Conservation (phyloP, 2,329 filamentous ascomycete species). For the Pseudocercospora crystallina region DNA sequence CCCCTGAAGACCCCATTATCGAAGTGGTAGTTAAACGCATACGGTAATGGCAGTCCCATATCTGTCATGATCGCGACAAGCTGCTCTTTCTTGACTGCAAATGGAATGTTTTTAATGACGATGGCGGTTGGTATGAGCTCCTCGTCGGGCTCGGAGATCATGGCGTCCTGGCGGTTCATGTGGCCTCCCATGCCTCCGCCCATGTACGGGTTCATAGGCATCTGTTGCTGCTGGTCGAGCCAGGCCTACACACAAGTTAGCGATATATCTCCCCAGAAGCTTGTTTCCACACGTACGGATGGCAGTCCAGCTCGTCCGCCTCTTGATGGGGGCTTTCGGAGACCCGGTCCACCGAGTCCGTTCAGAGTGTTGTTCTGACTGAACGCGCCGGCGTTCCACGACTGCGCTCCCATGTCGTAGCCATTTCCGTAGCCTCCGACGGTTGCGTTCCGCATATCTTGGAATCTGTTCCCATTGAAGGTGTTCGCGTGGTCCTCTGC, state of each 20-base stretch:
- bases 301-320: conserved; percentile 65
- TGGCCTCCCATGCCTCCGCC: conserved; percentile 38
- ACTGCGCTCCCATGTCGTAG: conserved; percentile 71
- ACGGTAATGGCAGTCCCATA: conserved; percentile 87
- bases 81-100: conserved; percentile 96
- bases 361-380: conserved; percentile 62
- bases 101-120: conserved; percentile 99
- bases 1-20: conserved; percentile 97
- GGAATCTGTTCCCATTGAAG: conserved; percentile 54
- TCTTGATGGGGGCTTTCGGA: conserved; percentile 54
- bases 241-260: conserved; percentile 52
- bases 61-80: conserved; percentile 92
- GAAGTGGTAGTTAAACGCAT: conserved; percentile 99
- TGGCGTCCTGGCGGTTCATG: conserved; percentile 43
- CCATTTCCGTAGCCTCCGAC: conserved; percentile 62
- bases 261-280: background rate
- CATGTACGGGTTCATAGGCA: conserved; percentile 49
- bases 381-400: conserved; percentile 77
- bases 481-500: conserved; percentile 62
- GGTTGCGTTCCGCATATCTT: conserved; percentile 59
- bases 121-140: conserved; percentile 97
- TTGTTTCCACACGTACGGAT: conserved; percentile 58
- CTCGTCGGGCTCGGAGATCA: conserved; percentile 62
- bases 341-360: conserved; percentile 27
- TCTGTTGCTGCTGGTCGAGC: conserved; percentile 56